Evolutionary conservation across 2,329 filamentous ascomycete genomes (phyloP), one percentile per base, ranked within the genome.

Genomic region (Aplosporella prunicola): DNA sequence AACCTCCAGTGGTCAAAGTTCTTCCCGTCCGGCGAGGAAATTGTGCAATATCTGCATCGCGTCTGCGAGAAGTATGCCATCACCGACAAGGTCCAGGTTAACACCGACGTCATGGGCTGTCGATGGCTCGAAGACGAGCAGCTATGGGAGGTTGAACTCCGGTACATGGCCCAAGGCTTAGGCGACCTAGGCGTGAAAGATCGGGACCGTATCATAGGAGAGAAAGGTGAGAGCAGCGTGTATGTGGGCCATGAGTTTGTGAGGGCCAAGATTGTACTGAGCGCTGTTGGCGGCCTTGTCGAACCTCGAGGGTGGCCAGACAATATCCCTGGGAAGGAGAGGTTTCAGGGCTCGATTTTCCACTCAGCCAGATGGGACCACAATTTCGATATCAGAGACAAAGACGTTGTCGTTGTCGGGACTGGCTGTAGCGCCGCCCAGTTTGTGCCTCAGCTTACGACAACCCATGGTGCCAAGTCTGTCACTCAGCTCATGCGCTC

Each of bases 401-500:
- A 76, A 47, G 61, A 76, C 44, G 68, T 77, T 2, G 58, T 76
- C 8, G 68, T 77, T 8, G 51, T 77, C 30, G 74, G 73, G 4
- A 74, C 71, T 2, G 74, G 74, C 9, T 76, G 73, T 48, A 71
- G 64, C 45, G 71, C 72, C 3, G 68, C 69, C 10, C 74, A 78
- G 44, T 63, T 77, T 16, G 65, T 78, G 6, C 72, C 74, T 1
- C 48, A 57, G 24, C 55, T 77, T 5, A 61, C 61, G 3, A 60
- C 60, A 15, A 61, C 64, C 8, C 63, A 61, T 43, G 66, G 64
- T 15, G 70, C 67, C 20, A 74, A 68, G 47, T 69, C 68, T 5
- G 66, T 77, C n/a, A 75, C 71, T 1, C 74, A 78, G 44, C 44
- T 78, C 5, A 73, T 77, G 69, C 58, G 71, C 11, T 69, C 69